Evolutionary conservation across 108 stramenopile genomes (phyloP).

Genomic region (Pseudonitzschia multistriata): DNA sequence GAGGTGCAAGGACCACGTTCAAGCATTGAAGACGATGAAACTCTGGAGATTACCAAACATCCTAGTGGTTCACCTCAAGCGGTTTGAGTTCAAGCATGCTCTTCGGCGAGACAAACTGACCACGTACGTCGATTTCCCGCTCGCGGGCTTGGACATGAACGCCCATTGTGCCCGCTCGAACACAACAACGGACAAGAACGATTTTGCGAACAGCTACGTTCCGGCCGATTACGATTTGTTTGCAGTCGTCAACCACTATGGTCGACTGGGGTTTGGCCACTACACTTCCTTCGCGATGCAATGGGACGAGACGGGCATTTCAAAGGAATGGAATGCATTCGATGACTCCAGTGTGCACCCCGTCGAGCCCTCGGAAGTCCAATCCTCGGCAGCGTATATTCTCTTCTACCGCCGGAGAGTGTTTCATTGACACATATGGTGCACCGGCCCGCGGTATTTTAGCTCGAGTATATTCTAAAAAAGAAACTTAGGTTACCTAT

Average conservation of each 20-base stretch:
- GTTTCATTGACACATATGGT: conserved; percentile 26
- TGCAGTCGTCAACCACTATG: conserved; percentile 94
- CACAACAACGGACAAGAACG: not conserved
- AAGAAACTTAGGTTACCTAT: not conserved
- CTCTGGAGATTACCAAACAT: conserved; percentile 93
- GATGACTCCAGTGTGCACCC: conserved; percentile 68
- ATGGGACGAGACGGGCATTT: conserved; percentile 57
- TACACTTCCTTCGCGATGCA: conserved; percentile 90
- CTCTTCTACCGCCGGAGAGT: conserved; percentile 69
- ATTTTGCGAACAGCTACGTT: conserved; percentile 52
- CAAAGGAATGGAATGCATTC: conserved; percentile 61
- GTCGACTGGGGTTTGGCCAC: conserved; percentile 95
- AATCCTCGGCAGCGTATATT: conserved; percentile 69
- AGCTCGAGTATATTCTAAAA: not conserved
- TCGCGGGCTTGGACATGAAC: conserved; percentile 75
- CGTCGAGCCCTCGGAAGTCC: conserved; percentile 11
- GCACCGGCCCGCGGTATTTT: not conserved
- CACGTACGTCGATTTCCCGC: conserved; percentile 88
- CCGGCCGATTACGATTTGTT: conserved; percentile 93
- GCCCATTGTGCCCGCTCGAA: conserved; percentile 39
- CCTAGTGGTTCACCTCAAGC: conserved; percentile 93
- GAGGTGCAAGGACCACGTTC: conserved; percentile 84
- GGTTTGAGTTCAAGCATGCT: conserved; percentile 86
- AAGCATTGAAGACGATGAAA: conserved; percentile 92
- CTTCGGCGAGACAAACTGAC: conserved; percentile 86